These are phyloP conservation scores for Naumovozyma castellii DNA, from an alignment of 805 yeast genomes.

Conservation along the genomic window DNA sequence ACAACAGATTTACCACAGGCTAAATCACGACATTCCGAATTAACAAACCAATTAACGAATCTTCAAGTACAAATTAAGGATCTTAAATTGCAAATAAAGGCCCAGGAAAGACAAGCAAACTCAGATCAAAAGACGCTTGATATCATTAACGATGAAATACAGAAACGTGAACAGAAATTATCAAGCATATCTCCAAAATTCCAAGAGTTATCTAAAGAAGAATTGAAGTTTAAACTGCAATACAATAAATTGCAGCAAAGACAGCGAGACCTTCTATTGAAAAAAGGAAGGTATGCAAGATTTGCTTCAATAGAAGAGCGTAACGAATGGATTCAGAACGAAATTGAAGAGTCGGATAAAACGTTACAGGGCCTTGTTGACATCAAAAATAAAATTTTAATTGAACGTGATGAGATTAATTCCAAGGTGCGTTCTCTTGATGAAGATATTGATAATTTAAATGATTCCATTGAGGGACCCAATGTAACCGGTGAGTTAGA, in stretches of 20 bases:
- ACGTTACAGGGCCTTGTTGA: constrained; percentile 24
- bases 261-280: constrained; percentile 55
- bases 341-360: constrained; percentile 34
- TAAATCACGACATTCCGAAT: constrained; percentile 40
- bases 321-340: constrained; percentile 52
- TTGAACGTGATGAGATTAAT: constrained; percentile 9
- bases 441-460: constrained; percentile 27
- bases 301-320: constrained; percentile 51
- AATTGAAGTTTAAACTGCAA: constrained; percentile 32
- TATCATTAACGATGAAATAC: constrained; percentile 26
- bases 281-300: constrained; percentile 58
- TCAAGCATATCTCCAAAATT: constrained; percentile 34
- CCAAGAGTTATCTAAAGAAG: constrained; percentile 32
- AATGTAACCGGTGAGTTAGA: constrained; percentile 27
- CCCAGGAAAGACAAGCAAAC: constrained; percentile 27
- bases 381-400: constrained; percentile 11
- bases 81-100: constrained; percentile 30
- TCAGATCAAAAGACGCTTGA: constrained; percentile 19
- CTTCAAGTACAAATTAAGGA: constrained; percentile 40
- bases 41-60: constrained; percentile 40
- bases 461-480: constrained; percentile 33
- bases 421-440: constrained; percentile 19
- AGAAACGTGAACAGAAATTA: constrained; percentile 32
- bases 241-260: constrained; percentile 37
- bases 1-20: constrained; percentile 49